phyloP scores from a whole-genome alignment of 768 basidiomycete genomes.

The Leccinum incarnatum region DNA sequence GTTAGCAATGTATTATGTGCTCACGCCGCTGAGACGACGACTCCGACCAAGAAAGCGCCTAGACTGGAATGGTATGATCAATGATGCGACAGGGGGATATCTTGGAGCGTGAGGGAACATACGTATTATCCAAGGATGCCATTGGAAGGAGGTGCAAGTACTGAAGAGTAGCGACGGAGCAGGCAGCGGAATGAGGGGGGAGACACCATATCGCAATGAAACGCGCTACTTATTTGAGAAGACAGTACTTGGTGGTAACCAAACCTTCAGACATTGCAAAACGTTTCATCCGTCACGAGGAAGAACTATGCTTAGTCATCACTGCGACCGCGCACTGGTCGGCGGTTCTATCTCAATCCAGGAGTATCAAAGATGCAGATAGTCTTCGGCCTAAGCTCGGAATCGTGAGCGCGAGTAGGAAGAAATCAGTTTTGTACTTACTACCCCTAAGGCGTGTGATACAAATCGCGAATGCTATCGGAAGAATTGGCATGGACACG shows the following conservation, averaged over 20 bases:
- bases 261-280: slow-evolving; percentile 24
- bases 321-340: too few relatives aligned
- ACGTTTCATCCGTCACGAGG: slow-evolving; percentile 22
- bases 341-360: too few relatives aligned
- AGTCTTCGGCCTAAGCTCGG: too few relatives aligned
- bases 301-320: neutral
- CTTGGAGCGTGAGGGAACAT: slow-evolving; percentile 7
- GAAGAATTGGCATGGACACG: too few relatives aligned
- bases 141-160: slow-evolving; percentile 4
- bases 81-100: neutral
- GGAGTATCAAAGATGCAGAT: too few relatives aligned
- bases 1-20: slow-evolving; percentile 22
- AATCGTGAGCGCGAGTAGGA: too few relatives aligned
- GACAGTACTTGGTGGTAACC: slow-evolving; percentile 14
- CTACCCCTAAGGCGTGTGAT: too few relatives aligned
- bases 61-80: slow-evolving; percentile 34
- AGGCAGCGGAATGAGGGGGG: neutral
- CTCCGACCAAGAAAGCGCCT: slow-evolving; percentile 54
- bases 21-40: slow-evolving; percentile 52
- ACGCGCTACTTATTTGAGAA: slow-evolving; percentile 19
- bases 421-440: too few relatives aligned
- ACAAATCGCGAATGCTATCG: too few relatives aligned
- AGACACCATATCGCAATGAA: neutral
- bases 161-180: neutral
- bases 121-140: slow-evolving; percentile 38